Base-by-base conservation (phyloP, 2,329 filamentous ascomycete species). In the Aspergillus calidoustus region DNA sequence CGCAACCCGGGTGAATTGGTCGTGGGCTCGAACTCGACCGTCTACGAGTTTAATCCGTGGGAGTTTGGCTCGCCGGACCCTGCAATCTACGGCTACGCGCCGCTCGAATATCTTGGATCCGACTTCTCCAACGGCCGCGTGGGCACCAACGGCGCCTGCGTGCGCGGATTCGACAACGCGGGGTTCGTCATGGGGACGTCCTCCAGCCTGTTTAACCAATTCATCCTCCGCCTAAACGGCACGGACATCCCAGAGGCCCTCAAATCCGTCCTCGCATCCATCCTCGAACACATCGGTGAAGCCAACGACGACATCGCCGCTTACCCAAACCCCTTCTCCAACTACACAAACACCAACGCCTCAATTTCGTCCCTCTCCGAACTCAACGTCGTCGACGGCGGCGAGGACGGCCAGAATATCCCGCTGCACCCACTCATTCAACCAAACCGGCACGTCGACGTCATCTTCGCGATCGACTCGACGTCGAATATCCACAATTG, bases 121-220 rank as follows among this genome's bases (percentile, higher is more conserved):
- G 88, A 88, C 68, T 92, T 93, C 73, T 83, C 80, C 31, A 81
- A 77, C 3, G 91, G 91, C n/a, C 71, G 73, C 4, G 75, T 93
- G 9, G 78, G 84, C 0, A 71, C 80, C 8, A 72, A 81, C 58
- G 82, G 85, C 50, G 73, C 78, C n/a, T 96, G 93, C 71, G 83
- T 94, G 13, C 81, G 84, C 3, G 92, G 93, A 1, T 92, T 92
- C 65, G 93, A 96, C 77, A 92, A 93, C 69, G 85, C 85, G 25
- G 91, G 91, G 4, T 96, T 86, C 70, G 82, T 96, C 28, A 92
- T 95, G 87, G 92, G 92, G 38, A 96, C 92, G 0, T 92, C 89
- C 31, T 91, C 89, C 1, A 89, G 90, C 1, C 82, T 96, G 2
- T 96, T 96, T 83, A 96, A 96, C 78, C 82, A 87, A 68, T 84